phyloP scores from a whole-genome alignment of 1,284 basidiomycete species.

The Heterobasidion occidentale region DNA sequence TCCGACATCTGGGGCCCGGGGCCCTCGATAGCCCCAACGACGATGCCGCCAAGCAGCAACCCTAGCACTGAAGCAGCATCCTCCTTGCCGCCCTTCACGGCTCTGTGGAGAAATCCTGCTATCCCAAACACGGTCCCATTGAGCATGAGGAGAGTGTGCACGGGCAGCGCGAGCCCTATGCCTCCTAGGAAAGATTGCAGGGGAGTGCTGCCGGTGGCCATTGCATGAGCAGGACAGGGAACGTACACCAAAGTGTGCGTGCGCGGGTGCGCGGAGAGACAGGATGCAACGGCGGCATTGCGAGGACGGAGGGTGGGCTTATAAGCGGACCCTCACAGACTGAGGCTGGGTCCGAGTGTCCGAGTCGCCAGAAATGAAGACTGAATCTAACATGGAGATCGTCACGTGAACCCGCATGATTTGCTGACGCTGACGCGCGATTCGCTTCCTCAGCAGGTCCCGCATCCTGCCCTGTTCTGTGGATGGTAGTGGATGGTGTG shows the following conservation, averaged over 20 bases:
- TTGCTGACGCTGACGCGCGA: background rate
- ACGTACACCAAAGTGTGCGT: too few relatives aligned
- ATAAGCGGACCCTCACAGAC: background rate
- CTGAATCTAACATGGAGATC: background rate
- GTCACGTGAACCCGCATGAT: background rate
- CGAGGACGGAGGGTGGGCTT: background rate
- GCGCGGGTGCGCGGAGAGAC: background rate
- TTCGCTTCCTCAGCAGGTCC: background rate
- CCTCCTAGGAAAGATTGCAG: constrained; percentile 58
- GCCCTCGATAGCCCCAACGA: constrained; percentile 29
- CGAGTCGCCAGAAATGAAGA: background rate
- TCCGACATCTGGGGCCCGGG: constrained; percentile 19
- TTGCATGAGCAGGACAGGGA: too few relatives aligned
- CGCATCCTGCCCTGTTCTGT: too few relatives aligned
- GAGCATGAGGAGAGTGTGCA: constrained; percentile 43
- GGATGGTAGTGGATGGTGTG: too few relatives aligned
- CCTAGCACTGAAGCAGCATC: constrained; percentile 30
- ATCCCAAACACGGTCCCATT: constrained; percentile 59
- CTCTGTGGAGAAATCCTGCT: constrained; percentile 53
- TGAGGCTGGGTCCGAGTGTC: background rate
- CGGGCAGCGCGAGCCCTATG: constrained; percentile 44
- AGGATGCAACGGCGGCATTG: background rate
- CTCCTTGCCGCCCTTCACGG: constrained; percentile 37
- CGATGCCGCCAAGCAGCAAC: constrained; percentile 36
- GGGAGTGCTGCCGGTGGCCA: constrained; percentile 36